These are phyloP conservation scores for Termitomyces sp. DNA, from an alignment of 768 basidiomycete species.

Conservation along the genomic window DNA sequence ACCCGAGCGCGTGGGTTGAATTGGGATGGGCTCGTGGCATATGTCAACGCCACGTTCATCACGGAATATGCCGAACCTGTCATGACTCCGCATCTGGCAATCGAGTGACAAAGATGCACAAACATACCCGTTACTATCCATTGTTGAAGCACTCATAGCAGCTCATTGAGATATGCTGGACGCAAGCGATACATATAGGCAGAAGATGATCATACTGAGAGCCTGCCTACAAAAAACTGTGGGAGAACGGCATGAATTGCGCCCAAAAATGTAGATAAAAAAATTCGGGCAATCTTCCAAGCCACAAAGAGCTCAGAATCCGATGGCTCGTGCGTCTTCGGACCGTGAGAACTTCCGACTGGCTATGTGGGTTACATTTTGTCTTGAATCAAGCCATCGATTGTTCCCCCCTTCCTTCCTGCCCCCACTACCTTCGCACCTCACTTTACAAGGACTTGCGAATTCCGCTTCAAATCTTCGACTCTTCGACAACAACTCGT, in stretches of 20 bases:
- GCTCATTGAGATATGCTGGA: slow-evolving; percentile 9
- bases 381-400: slow-evolving; percentile 24
- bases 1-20: not conserved
- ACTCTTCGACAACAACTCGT: slow-evolving; percentile 16
- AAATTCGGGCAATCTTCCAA: slow-evolving; percentile 41
- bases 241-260: slow-evolving; percentile 9
- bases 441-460: slow-evolving; percentile 17
- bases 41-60: slow-evolving; percentile 1
- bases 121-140: slow-evolving; percentile 15
- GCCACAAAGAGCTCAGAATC: slow-evolving; percentile 42
- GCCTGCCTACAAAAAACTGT: slow-evolving; percentile 16
- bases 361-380: slow-evolving; percentile 30
- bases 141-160: slow-evolving; percentile 14
- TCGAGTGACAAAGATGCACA: slow-evolving; percentile 12
- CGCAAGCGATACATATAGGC: slow-evolving; percentile 11
- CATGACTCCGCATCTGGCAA: slow-evolving; percentile 2
- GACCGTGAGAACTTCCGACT: slow-evolving; percentile 43
- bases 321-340: slow-evolving; percentile 43
- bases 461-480: slow-evolving; percentile 18
- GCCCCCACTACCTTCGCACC: slow-evolving; percentile 29
- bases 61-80: slow-evolving; percentile 11
- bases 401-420: slow-evolving; percentile 31
- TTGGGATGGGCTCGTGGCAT: not conserved
- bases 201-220: not conserved
- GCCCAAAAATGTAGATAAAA: slow-evolving; percentile 23